These are phyloP conservation scores for Stemphylium beticola DNA, from an alignment of 2,329 filamentous ascomycete genomes.

Conservation along the genomic window DNA sequence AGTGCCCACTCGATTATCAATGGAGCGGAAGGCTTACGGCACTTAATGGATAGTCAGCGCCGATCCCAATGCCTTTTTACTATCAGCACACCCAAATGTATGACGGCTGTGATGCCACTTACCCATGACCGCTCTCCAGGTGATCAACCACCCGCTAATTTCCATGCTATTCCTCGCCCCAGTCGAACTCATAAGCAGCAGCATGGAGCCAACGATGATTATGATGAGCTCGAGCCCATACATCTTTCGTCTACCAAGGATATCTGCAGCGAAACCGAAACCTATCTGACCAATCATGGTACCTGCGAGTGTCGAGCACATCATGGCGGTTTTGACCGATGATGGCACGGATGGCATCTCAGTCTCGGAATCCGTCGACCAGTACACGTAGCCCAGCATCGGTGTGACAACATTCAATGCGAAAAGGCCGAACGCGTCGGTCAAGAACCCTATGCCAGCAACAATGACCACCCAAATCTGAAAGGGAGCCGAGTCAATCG, in stretches of 20 bases:
- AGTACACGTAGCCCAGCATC: slow-evolving; percentile 50
- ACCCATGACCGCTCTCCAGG: slow-evolving; percentile 51
- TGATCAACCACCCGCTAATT: slow-evolving; percentile 49
- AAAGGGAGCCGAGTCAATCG: slow-evolving; percentile 43
- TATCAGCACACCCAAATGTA: not conserved
- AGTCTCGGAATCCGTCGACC: slow-evolving; percentile 32
- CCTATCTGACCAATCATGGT: slow-evolving; percentile 49
- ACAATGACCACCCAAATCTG: slow-evolving; percentile 48
- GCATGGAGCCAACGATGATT: slow-evolving; percentile 49
- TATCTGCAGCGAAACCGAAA: slow-evolving; percentile 49
- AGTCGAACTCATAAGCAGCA: slow-evolving; percentile 48
- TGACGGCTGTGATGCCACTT: not conserved
- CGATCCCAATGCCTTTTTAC: slow-evolving; percentile 41
- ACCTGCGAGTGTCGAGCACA: slow-evolving; percentile 48
- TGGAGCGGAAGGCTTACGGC: slow-evolving; percentile 25
- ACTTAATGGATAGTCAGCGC: slow-evolving; percentile 48
- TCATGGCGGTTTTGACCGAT: slow-evolving; percentile 46
- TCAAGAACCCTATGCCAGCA: slow-evolving; percentile 51
- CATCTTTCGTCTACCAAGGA: slow-evolving; percentile 47
- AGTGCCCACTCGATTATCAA: not conserved
- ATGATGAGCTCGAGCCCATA: slow-evolving; percentile 52
- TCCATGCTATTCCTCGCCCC: slow-evolving; percentile 45
- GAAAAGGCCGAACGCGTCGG: slow-evolving; percentile 50
- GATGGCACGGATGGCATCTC: slow-evolving; percentile 34
- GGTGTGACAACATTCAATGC: slow-evolving; percentile 50